phyloP scores from a whole-genome alignment of 768 basidiomycete species.

The Pulveroboletus ravenelii region DNA sequence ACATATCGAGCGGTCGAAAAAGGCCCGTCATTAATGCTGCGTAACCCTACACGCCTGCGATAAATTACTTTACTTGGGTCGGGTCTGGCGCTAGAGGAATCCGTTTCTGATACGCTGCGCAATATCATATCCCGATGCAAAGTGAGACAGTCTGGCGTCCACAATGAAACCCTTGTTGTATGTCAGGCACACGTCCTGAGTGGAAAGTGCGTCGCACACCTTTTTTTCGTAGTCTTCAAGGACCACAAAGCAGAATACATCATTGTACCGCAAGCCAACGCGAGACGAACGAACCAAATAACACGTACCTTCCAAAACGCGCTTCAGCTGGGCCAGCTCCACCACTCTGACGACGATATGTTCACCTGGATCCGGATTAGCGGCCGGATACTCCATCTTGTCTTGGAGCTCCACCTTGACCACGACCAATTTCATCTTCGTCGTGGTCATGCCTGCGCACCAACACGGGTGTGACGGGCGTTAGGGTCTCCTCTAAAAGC shows the following conservation, averaged over 20 bases:
- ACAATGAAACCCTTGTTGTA: conserved; percentile 51
- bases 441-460: conserved; percentile 81
- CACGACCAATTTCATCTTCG: conserved; percentile 86
- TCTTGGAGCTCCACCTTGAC: conserved; percentile 65
- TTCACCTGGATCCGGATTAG: conserved; percentile 83
- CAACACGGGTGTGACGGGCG: neutral
- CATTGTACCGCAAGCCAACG: neutral
- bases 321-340: conserved; percentile 57
- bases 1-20: conserved; percentile 72
- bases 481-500: neutral
- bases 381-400: conserved; percentile 60
- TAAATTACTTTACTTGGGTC: neutral
- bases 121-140: conserved; percentile 66
- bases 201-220: conserved; percentile 31
- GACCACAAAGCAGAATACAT: neutral
- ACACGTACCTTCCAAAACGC: conserved; percentile 61
- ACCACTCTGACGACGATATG: conserved; percentile 73
- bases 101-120: conserved; percentile 37
- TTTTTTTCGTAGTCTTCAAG: conserved; percentile 52
- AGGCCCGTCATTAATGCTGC: conserved; percentile 26
- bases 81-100: conserved; percentile 13
- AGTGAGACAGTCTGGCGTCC: conserved; percentile 74
- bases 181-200: neutral
- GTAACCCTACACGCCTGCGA: neutral
- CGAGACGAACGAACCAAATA: neutral